phyloP scores from a whole-genome alignment of 78 protist genomes.

The Dictyostelium purpureum region DNA sequence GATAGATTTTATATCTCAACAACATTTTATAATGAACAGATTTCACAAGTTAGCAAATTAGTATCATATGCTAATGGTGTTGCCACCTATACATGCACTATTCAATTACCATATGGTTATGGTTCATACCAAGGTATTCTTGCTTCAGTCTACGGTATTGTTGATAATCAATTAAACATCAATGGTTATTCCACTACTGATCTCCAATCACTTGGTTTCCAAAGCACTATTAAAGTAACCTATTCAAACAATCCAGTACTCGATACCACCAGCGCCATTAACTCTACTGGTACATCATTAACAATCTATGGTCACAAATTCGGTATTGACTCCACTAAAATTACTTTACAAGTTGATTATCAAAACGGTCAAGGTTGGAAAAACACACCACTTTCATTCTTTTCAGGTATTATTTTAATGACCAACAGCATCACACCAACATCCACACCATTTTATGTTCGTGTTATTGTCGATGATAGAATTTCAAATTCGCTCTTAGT shows the following conservation, averaged over 20 bases:
- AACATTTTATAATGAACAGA: background rate
- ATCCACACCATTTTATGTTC: constrained; percentile 6
- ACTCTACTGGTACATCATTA: background rate
- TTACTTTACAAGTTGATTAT: background rate
- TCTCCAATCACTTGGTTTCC: background rate
- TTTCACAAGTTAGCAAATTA: background rate
- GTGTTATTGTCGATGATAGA: background rate
- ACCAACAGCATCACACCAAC: background rate
- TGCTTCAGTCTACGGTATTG: constrained; percentile 30
- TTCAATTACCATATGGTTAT: constrained; percentile 53
- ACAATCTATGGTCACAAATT: constrained; percentile 21
- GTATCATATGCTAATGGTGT: background rate
- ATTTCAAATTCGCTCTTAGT: background rate
- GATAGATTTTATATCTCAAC: background rate
- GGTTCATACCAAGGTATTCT: background rate
- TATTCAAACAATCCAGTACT: background rate
- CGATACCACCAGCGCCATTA: background rate
- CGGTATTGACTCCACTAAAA: background rate
- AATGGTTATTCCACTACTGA: constrained; percentile 24
- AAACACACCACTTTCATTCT: background rate
- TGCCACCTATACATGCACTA: constrained; percentile 6
- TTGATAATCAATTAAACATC: constrained; percentile 16
- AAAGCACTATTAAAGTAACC: background rate
- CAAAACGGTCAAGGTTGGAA: constrained; percentile 29
- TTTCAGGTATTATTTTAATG: constrained; percentile 7